Percentiles rank a stretch among this genome's conserved stretches.
Conservation (phyloP, 495 filamentous ascomycete species). For the Ramalina intermedia region DNA sequence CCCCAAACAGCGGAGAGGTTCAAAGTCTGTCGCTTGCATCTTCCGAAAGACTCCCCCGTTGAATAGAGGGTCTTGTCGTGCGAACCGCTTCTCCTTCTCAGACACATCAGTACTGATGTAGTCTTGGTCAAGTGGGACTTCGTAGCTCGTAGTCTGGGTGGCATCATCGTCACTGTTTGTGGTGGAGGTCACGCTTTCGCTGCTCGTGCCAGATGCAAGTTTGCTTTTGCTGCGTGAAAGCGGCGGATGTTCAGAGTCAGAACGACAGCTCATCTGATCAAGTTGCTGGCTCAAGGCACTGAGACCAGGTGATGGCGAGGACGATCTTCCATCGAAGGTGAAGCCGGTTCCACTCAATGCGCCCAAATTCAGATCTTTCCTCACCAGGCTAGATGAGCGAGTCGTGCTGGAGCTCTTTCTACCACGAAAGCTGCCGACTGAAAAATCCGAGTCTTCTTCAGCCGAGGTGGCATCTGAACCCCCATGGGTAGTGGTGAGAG, state of each 20-base stretch:
- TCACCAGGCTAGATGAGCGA: constrained; percentile 22
- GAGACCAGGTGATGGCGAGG: constrained; percentile 49
- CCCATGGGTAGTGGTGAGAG: constrained; percentile 59
- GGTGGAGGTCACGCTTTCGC: constrained; percentile 42
- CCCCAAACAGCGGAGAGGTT: constrained; percentile 83
- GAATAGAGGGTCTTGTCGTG: constrained; percentile 19
- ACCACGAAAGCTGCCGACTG: constrained; percentile 32
- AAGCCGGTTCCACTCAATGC: constrained; percentile 19
- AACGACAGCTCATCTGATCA: constrained; percentile 44
- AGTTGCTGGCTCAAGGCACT: constrained; percentile 65
- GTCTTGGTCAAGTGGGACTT: constrained; percentile 75
- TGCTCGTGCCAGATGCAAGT: constrained; percentile 32
- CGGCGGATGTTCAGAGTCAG: constrained; percentile 25
- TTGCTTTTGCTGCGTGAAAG: constrained; percentile 15
- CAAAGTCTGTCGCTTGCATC: constrained; percentile 85
- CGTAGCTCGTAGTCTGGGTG: constrained; percentile 59
- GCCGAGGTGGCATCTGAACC: constrained; percentile 78
- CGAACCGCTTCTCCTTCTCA: constrained; percentile 10
- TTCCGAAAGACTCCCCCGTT: constrained; percentile 46
- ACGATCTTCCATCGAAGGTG: constrained; percentile 46
- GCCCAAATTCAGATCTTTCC: constrained; percentile 15
- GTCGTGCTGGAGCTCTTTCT: constrained; percentile 17
- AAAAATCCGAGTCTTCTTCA: constrained; percentile 74
- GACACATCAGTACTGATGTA: constrained; percentile 63
- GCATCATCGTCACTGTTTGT: constrained; percentile 34